These are phyloP conservation scores for Lactuca saligna DNA, from an alignment of 129 eudicot species.

Conservation along the genomic window DNA sequence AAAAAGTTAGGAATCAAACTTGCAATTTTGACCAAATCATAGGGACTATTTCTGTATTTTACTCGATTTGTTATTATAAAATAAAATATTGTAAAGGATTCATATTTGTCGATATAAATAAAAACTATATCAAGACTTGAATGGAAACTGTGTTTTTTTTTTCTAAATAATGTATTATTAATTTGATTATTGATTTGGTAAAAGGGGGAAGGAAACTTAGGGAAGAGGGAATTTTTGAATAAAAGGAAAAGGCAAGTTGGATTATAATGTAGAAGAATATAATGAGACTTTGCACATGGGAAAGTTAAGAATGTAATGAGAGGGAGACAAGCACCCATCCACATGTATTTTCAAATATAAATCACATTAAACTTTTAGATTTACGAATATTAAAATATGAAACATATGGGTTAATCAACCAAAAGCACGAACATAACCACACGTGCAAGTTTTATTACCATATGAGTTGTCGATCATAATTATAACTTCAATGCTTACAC, in stretches of 20 bases:
- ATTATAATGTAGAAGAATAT: not conserved
- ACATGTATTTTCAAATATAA: constrained; percentile 8
- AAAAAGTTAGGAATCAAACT: too few species aligned
- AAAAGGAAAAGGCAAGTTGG: constrained; percentile 5
- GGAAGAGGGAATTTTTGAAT: not conserved
- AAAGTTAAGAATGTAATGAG: not conserved
- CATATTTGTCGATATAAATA: too few species aligned
- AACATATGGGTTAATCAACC: not conserved
- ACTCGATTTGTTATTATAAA: not conserved
- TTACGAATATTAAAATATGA: not conserved
- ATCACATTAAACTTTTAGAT: not conserved
- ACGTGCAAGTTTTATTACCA: not conserved
- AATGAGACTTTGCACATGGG: constrained; percentile 10
- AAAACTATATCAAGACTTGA: not conserved
- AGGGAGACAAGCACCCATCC: constrained; percentile 18
- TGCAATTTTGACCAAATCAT: too few species aligned
- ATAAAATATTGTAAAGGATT: not conserved
- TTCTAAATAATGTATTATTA: not conserved
- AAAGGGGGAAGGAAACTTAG: not conserved
- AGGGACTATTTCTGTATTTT: too few species aligned
- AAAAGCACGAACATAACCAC: not conserved
- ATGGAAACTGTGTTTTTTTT: not conserved
- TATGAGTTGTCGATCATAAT: not conserved
- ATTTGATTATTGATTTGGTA: not conserved
- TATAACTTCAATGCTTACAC: not conserved